phyloP scores from a whole-genome alignment of 345 rosid genomes.

The Eucalyptus viminalis region DNA sequence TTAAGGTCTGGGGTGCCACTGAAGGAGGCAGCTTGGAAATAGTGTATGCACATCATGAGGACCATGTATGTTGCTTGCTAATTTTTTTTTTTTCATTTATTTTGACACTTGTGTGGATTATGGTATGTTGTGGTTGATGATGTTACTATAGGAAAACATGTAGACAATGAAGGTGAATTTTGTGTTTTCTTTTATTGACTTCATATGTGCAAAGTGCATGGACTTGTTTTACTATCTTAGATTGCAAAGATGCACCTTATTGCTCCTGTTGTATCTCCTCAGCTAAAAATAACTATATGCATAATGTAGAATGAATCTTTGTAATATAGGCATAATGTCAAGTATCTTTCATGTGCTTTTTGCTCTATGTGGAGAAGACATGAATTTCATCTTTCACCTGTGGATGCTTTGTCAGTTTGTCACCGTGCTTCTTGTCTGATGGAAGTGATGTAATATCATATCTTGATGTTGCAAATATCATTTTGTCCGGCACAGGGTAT shows the following conservation, averaged over 20 bases:
- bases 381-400: too few species aligned
- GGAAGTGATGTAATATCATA: background rate
- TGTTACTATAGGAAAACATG: background rate
- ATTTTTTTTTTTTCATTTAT: background rate
- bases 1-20: constrained; percentile 34
- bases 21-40: constrained; percentile 10
- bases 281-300: too few species aligned
- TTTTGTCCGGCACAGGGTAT: constrained; percentile 15
- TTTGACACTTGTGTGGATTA: too few species aligned
- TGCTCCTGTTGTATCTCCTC: too few species aligned
- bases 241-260: too few species aligned
- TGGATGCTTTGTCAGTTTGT: background rate
- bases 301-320: too few species aligned
- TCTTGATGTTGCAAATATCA: background rate
- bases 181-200: background rate
- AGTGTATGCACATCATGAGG: constrained; percentile 5
- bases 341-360: background rate
- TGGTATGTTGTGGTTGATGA: too few species aligned
- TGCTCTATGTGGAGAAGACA: background rate
- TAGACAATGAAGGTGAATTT: too few species aligned
- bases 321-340: background rate
- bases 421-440: background rate
- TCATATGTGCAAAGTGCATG: too few species aligned
- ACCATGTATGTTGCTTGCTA: constrained; percentile 9
- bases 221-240: too few species aligned